Evolutionary conservation across 2,329 filamentous ascomycete genomes (phyloP), one percentile per base, ranked within the genome.

Genomic region (Calonectria pauciramosa): DNA sequence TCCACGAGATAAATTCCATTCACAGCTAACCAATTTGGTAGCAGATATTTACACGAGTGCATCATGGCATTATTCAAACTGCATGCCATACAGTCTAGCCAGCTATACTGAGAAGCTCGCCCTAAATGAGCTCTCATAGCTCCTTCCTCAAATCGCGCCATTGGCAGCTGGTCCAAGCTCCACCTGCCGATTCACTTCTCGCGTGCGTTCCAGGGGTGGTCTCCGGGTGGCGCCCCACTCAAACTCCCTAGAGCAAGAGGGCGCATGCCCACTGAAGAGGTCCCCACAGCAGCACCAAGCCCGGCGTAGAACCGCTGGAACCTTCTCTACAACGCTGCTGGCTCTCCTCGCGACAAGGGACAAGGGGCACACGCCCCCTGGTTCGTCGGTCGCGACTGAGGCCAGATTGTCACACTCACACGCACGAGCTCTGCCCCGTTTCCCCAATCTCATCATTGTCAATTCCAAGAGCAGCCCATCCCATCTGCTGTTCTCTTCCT

Each of bases 381-480:
- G 76, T 77, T 56, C 69, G 68, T 68, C 70, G 64, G 44, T 52
- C 78, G 68, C 76, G 70, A 73, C 78, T 80, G 76, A 81, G 80
- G 80, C 79, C 79, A 81, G 80, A 80, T 81, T 80, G 80, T 81
- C 78, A 79, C 76, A 64, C 73, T 81, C 78, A 79, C 76, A 64
- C 73, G 60, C 72, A 78, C 69, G 65, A 70, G 28, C 56, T 67
- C 70, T 28, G 63, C 71, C 76, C 71, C 79, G 76, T 79, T 74
- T 75, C 76, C 76, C 73, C 41, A 65, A 68, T 63, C 78, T 73
- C 68, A 41, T 64, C 75, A 41, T 63, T 41, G 41, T 70, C 70
- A 70, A 69, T 74, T 76, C 72, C 69, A 68, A 68, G 47, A 23
- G 41, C 32, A 72, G 71, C 67, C 73, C 56, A 65, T 74, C 69